Evolutionary conservation across 345 rosid genomes (phyloP), one percentile per base, ranked within the genome.

Genomic region (Eucalyptus sp.): DNA sequence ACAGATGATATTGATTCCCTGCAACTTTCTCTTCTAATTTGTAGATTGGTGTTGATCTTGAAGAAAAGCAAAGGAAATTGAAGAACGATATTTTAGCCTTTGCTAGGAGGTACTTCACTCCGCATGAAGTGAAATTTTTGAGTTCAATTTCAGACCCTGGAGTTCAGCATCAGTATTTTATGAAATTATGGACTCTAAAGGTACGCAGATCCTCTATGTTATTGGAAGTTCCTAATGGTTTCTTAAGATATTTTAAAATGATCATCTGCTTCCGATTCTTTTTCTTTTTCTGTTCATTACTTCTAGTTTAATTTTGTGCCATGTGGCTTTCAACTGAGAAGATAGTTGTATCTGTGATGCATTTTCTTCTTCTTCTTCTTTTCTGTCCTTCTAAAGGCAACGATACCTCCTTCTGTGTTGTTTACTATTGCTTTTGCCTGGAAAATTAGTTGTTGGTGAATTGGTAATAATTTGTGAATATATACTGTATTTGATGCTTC

Each of bases 101-200:
- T 86, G 93, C 96, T 58, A 88, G 87, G 79, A 93, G 99, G 49
- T 98, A 95, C 88, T 96, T 96, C 91, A 89, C 96, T 79, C 84
- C 90, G 17, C 88, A 87, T 29, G 99, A 97, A 90, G 94, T 94
- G 89, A 92, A 95, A 86, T 79, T 88, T 86, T 94, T 98, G 91
- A 90, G 93, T 89, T 90, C 91, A 87, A 94, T 96, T 90, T 88
- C 92, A 60, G 99, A 98, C 68, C 91, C 92, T 44, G 96, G 94
- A 90, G 91, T 88, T 88, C 99, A 91, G 89, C 92, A 89, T 64
- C 95, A 88, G 91, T 98, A 97, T 90, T 95, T 98, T 89, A 88
- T 98, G 9, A 98, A 95, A 92, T 86, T 97, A 71, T 98, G 99
- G 99, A 97, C 98, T 87, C 96, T 97, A 71, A 97, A 98, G 94